These are phyloP conservation scores for Leccinum pallidistipes DNA, from an alignment of 1,284 basidiomycete species.

Conservation along the genomic window DNA sequence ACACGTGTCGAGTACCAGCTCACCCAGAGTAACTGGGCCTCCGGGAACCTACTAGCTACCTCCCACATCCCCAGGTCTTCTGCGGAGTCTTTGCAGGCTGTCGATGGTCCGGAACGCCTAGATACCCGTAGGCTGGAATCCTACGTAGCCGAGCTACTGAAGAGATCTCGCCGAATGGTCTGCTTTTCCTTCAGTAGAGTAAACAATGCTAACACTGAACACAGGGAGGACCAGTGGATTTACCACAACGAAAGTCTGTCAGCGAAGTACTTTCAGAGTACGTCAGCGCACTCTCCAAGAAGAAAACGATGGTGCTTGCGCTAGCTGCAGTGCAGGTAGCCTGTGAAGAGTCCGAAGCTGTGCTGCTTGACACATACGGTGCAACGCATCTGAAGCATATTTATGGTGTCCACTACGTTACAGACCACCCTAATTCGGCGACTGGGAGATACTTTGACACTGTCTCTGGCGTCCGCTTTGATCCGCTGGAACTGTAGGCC, in stretches of 20 bases:
- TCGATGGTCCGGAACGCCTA: neutral
- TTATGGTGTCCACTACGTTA: neutral
- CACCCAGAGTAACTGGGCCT: neutral
- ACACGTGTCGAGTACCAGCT: neutral
- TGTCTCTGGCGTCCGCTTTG: neutral
- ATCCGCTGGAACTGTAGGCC: neutral
- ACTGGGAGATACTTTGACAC: neutral
- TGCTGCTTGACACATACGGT: neutral
- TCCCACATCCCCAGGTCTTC: neutral
- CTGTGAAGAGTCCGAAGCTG: neutral
- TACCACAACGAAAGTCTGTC: neutral
- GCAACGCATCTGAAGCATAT: neutral
- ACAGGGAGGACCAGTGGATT: neutral
- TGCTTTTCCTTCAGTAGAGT: neutral
- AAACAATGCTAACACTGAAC: neutral
- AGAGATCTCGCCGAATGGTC: neutral
- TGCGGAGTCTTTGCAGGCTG: neutral
- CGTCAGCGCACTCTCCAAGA: neutral
- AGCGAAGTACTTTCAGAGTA: neutral
- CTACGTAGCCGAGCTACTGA: neutral
- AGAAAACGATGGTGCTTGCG: neutral
- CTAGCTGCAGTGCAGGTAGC: neutral
- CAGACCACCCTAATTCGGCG: neutral
- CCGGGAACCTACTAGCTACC: neutral
- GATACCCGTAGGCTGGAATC: neutral